Percentiles rank a stretch among this genome's conserved stretches.
These are phyloP conservation scores for Chrysosphaeria jannelii DNA, from an alignment of 2,329 filamentous ascomycete genomes.

Conservation along the genomic window DNA sequence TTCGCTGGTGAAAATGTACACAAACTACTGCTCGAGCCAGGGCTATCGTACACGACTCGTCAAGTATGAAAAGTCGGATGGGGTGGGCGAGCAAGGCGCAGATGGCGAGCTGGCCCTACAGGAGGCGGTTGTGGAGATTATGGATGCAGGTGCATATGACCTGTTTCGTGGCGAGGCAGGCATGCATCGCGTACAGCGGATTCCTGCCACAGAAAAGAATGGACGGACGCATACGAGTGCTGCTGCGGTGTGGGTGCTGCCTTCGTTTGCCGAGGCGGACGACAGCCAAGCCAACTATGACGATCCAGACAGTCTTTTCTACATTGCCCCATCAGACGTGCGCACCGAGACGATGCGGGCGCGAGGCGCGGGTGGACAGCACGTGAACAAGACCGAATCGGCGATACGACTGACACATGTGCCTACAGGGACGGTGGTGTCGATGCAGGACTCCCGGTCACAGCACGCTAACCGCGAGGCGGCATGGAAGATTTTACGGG, in stretches of 20 bases:
- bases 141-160: conserved; percentile 49
- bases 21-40: conserved; percentile 32
- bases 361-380: conserved; percentile 75
- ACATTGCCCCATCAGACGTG: conserved; percentile 61
- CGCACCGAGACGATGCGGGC: conserved; percentile 71
- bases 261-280: conserved; percentile 28
- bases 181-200: conserved; percentile 80
- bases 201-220: conserved; percentile 71
- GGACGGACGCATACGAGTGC: conserved; percentile 84
- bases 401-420: conserved; percentile 77
- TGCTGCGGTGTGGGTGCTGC: conserved; percentile 73
- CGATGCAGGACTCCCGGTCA: conserved; percentile 76
- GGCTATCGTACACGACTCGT: conserved; percentile 37
- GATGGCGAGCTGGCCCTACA: conserved; percentile 40
- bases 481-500: conserved; percentile 63
- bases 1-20: conserved; percentile 74
- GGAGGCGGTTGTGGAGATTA: conserved; percentile 69
- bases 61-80: conserved; percentile 53
- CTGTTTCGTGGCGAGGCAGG: conserved; percentile 64
- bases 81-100: conserved; percentile 19
- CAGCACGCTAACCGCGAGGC: conserved; percentile 69
- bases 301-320: conserved; percentile 75
- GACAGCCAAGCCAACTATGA: conserved; percentile 27
- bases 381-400: conserved; percentile 95
- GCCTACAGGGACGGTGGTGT: conserved; percentile 61